A percentile compares a stretch with the other conserved stretches of the same genome.
phyloP scores from a whole-genome alignment of 148 eudicot genomes.

The Rhododendron henanense region DNA sequence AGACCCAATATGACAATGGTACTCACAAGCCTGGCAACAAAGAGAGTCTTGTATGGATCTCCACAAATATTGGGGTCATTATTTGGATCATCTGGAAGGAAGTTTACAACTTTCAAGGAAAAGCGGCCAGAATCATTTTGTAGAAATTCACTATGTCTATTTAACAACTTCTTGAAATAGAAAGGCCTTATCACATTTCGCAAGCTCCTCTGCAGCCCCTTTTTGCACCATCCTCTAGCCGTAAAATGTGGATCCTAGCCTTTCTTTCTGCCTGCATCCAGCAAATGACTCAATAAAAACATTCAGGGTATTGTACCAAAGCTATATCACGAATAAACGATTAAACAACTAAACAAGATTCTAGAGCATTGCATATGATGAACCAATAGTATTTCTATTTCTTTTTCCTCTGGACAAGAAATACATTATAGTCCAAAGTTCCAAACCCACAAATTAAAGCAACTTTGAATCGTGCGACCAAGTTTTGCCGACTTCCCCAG shows the following conservation, averaged over 20 bases:
- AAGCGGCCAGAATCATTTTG: background rate
- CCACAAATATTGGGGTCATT: constrained; percentile 76
- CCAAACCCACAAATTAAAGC: background rate
- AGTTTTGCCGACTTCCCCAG: background rate
- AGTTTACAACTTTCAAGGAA: background rate
- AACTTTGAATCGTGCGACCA: background rate
- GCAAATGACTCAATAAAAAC: background rate
- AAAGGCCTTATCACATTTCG: constrained; percentile 54
- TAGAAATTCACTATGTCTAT: background rate
- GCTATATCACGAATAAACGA: background rate
- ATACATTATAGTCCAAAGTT: background rate
- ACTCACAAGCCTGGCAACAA: constrained; percentile 91
- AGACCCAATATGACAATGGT: background rate
- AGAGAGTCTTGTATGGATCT: constrained; percentile 95
- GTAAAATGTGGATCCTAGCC: constrained; percentile 75
- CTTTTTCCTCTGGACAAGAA: background rate
- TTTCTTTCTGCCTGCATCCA: constrained; percentile 49
- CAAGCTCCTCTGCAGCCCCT: constrained; percentile 87
- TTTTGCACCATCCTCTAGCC: constrained; percentile 84
- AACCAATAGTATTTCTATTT: background rate
- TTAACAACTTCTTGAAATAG: background rate
- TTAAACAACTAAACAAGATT: background rate
- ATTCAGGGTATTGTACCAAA: background rate
- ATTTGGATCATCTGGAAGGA: constrained; percentile 75
- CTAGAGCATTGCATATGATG: background rate